Base-by-base conservation (phyloP, 257 asterid genomes). In the Asclepias syriaca region DNA sequence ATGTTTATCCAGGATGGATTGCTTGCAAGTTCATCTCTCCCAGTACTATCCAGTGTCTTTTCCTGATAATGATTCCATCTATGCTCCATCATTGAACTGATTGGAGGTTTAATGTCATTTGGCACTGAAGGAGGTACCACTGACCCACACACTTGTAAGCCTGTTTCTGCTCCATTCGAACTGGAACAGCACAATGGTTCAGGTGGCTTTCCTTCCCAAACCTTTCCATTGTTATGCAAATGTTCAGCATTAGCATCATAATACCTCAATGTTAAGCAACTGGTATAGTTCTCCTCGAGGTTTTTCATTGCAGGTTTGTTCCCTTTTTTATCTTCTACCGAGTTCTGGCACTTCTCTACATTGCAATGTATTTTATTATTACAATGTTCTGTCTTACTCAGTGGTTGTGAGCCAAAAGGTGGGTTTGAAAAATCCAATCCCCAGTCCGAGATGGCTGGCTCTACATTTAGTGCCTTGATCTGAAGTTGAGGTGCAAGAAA, bases 401-500 rank as follows among this genome's bases (percentile, higher is more conserved):
- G 74, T 72, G 83, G 64, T 63, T 75, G 82, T 19, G 74, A 70
- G 70, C 72, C 78, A 29, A 70, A 72, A 75, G 83, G 77, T 71
- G 76, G 72, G 75, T 59, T 68, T 29, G 59, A 55, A 27, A 72
- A 68, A 67, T 78, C 77, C 77, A 65, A 63, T 77, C 76, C 83
- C 50, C 79, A 56, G 69, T 72, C 69, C 43, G 87, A 82, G 51
- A 73, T 49, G 50, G 72, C 19, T 70, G 81, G 79, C 63, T 83
- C 90, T 68, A 54, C 80, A 74, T 59, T 78, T 53, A 40, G 66
- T 45, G 66, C 79, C 77, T 72, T 83, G 37, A 70, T 70, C 48
- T 81, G 88, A 73, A 81, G 75, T 73, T 78, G 88, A 72, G 81
- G 77, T 71, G 71, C 64, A 66, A 72, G 68, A 50, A 64, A 69